Base-by-base conservation (phyloP, 257 asterid genomes). In the Mitragyna speciosa region DNA sequence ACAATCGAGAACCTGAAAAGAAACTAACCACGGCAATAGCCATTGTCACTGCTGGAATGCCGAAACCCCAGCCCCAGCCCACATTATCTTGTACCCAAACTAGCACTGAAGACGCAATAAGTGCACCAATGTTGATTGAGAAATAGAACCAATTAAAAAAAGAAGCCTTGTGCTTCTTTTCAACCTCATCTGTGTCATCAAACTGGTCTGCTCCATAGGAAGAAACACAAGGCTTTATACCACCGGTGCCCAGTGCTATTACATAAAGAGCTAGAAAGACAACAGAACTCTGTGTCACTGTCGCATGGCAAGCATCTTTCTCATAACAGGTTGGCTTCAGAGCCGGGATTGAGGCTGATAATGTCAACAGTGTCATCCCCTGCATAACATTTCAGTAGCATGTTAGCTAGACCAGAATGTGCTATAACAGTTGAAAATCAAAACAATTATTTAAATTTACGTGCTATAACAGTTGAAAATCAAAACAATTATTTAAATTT, bases 51-150 rank as follows among this genome's bases (percentile, higher is more conserved):
- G 97, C 88, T 2, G 95, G 95, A 26, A 92, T 52, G 9, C 95
- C 93, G 7, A 92, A 92, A 11, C 97, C 97, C 94, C 92, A 92
- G 0, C 91, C 90, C 97, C 95, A 89, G 10, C 94, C 95, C 5
- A 90, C 78, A 75, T 86, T 87, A 67, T 88, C 86, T 78, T 90
- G 95, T 31, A 90, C 76, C 86, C 87, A 92, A 2, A 90, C 92
- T 33, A 92, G 73, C 75, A 91, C 87, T 0, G 94, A 92, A 0
- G 91, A 49, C 51, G 96, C 97, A 47, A 91, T 56, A 20, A 89
- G 78, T 1, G 93, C 93, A 36, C 96, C 96, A 2, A 89, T 72
- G 73, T 91, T 92, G 82, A 91, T 86, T 2, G 94, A 89, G 31
- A 92, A 87, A 72, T 89, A 92, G 84, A 92, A 89, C 94, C 91